A percentile compares a stretch with the other conserved stretches of the same genome.
These are phyloP conservation scores for Rhizopogon rudus DNA, from an alignment of 768 basidiomycete species.

Conservation along the genomic window DNA sequence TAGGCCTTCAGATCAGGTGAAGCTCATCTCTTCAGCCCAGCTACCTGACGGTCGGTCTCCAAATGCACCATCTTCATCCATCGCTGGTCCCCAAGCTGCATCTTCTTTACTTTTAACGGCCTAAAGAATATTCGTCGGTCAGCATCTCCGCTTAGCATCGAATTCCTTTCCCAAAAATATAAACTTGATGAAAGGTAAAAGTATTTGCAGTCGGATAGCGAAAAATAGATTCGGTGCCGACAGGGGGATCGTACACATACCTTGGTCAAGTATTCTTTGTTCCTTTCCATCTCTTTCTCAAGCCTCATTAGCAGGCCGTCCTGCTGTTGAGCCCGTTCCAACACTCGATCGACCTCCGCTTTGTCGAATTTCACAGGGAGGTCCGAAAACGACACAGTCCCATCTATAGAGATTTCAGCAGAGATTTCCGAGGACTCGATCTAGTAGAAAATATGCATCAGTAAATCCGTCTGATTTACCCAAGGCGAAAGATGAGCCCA, in stretches of 20 bases:
- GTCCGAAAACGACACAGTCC: constrained; percentile 72
- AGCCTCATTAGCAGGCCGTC: constrained; percentile 16
- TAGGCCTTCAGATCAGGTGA: constrained; percentile 3
- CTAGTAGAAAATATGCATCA: constrained; percentile 30
- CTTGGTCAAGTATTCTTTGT: constrained; percentile 72
- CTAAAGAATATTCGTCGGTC: constrained; percentile 7
- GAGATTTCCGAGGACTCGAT: constrained; percentile 68
- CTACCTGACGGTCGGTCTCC: constrained; percentile 9
- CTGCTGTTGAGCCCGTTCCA: constrained; percentile 51
- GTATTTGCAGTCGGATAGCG: neutral
- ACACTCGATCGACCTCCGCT: constrained; percentile 54
- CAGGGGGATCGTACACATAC: constrained; percentile 27
- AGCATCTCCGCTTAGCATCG: neutral
- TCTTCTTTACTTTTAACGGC: constrained; percentile 28
- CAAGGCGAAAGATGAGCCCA: constrained; percentile 26
- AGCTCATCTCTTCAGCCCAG: constrained; percentile 25
- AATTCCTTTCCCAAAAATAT: neutral
- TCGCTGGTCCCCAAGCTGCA: constrained; percentile 13
- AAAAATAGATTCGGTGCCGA: neutral
- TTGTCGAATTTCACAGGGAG: constrained; percentile 54
- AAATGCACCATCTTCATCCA: constrained; percentile 22
- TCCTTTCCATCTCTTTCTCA: constrained; percentile 40
- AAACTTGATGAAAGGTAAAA: neutral
- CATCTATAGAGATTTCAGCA: constrained; percentile 61
- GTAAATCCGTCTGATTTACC: neutral